Evolutionary conservation across 2,329 filamentous ascomycete species (phyloP).

Genomic region (Kalmusia sp.): DNA sequence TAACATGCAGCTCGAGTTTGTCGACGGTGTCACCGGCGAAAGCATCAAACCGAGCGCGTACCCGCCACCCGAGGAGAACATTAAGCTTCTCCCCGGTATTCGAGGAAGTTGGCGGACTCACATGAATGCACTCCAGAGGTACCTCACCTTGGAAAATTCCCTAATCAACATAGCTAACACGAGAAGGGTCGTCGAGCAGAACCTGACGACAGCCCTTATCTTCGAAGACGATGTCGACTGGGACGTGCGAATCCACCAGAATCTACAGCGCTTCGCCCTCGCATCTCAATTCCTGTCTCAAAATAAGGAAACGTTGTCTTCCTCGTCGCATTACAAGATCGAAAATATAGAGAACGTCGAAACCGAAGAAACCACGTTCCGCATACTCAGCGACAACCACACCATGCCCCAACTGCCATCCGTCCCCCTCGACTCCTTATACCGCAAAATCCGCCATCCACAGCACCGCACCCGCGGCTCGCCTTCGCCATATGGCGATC

Average conservation of each 20-base stretch:
- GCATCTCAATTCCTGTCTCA: slow-evolving; percentile 33
- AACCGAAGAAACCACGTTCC: slow-evolving; percentile 29
- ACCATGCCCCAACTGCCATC: slow-evolving; percentile 30
- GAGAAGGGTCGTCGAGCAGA: slow-evolving; percentile 32
- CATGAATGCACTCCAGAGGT: slow-evolving; percentile 40
- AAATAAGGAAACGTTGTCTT: slow-evolving; percentile 21
- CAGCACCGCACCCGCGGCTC: slow-evolving; percentile 8
- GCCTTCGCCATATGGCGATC: slow-evolving; percentile 45
- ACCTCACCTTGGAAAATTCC: background rate
- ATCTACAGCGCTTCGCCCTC: slow-evolving; percentile 38
- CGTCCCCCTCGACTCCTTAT: slow-evolving; percentile 23
- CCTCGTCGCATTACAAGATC: slow-evolving; percentile 21
- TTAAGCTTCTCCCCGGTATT: slow-evolving; percentile 33
- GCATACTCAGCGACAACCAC: slow-evolving; percentile 31
- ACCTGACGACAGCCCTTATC: slow-evolving; percentile 41
- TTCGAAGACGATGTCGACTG: slow-evolving; percentile 43
- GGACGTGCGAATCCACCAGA: slow-evolving; percentile 37
- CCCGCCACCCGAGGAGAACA: slow-evolving; percentile 37
- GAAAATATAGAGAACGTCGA: slow-evolving; percentile 29
- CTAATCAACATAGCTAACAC: slow-evolving; percentile 5
- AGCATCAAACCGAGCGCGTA: slow-evolving; percentile 36
- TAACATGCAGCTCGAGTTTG: slow-evolving; percentile 56
- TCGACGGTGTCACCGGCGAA: slow-evolving; percentile 56
- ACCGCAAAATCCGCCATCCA: slow-evolving; percentile 12
- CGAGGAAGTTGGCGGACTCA: slow-evolving; percentile 41